These are phyloP conservation scores for Tetracladium setigerum DNA, from an alignment of 495 filamentous ascomycete genomes.

Conservation along the genomic window DNA sequence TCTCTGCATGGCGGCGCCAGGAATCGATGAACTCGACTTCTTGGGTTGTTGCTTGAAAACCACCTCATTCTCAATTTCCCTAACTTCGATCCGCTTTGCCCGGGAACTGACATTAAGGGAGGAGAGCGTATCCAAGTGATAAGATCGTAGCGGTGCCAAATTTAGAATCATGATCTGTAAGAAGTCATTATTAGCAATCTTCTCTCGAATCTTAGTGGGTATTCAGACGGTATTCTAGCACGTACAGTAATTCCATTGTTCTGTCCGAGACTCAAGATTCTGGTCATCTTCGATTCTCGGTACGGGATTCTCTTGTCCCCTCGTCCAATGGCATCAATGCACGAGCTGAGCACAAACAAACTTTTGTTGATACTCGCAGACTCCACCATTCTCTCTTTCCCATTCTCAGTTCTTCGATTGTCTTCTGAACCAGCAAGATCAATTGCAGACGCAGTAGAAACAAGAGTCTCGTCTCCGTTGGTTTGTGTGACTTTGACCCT, in stretches of 20 bases:
- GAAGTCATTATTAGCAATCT: no score
- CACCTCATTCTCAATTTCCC: constrained; percentile 89
- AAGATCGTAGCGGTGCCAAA: constrained; percentile 75
- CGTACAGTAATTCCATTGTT: constrained; percentile 76
- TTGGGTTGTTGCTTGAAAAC: constrained; percentile 63
- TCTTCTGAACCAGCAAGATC: constrained; percentile 96
- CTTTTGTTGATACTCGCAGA: constrained; percentile 99
- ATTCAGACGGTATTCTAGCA: no score
- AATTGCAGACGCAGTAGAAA: constrained; percentile 87
- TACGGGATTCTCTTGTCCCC: constrained; percentile 77
- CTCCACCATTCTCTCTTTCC: constrained; percentile 85
- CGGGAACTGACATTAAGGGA: constrained; percentile 92
- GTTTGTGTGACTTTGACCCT: constrained; percentile 79
- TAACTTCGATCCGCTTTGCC: constrained; percentile 93
- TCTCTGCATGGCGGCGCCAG: constrained; percentile 43
- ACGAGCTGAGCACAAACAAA: constrained; percentile 89
- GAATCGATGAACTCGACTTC: constrained; percentile 39
- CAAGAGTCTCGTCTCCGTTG: constrained; percentile 58
- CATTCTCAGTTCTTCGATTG: constrained; percentile 90
- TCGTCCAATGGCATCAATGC: constrained; percentile 81
- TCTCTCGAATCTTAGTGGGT: no score
- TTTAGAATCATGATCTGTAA: constrained; percentile 82
- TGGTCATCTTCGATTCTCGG: constrained; percentile 89
- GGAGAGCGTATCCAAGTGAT: constrained; percentile 89
- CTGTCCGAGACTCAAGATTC: constrained; percentile 86